Evolutionary conservation across 2,329 filamentous ascomycete genomes (phyloP).

Genomic region (Ascocoryne sarcoides): DNA sequence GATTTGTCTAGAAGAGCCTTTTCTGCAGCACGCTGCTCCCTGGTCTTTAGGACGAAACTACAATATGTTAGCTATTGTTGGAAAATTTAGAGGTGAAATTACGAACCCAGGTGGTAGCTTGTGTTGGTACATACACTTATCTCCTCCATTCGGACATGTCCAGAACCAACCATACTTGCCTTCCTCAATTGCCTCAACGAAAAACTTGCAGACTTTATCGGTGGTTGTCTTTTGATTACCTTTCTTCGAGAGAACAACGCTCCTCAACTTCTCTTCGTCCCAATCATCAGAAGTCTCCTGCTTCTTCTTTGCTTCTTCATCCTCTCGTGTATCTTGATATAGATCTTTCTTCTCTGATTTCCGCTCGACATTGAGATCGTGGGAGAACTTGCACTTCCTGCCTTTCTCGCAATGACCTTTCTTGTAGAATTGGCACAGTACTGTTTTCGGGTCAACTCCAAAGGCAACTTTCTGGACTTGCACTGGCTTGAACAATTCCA

Average conservation of each 20-base stretch:
- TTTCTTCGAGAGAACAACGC: conserved; percentile 90
- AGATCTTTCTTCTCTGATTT: conserved; percentile 89
- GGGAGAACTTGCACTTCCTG: conserved; percentile 95
- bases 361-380: conserved; percentile 80
- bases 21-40: conserved; percentile 90
- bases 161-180: conserved; percentile 99
- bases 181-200: conserved; percentile 94
- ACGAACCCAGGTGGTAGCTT: conserved; percentile 87
- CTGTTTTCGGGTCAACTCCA: conserved; percentile 95
- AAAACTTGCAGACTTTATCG: conserved; percentile 98
- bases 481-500: conserved; percentile 76
- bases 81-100: not conserved
- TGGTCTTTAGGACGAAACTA: conserved; percentile 94
- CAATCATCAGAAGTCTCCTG: conserved; percentile 90
- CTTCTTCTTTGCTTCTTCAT: conserved; percentile 71
- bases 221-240: conserved; percentile 92
- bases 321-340: conserved; percentile 74
- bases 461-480: conserved; percentile 98
- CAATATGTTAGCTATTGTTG: conserved; percentile 20
- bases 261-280: conserved; percentile 92
- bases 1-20: conserved; percentile 96
- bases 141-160: conserved; percentile 90
- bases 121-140: conserved; percentile 98
- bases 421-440: conserved; percentile 94
- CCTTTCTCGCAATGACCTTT: conserved; percentile 97